Evolutionary conservation across 192 early-diverging fungal genomes (phyloP).

Genomic region (Coemansia sp.): DNA sequence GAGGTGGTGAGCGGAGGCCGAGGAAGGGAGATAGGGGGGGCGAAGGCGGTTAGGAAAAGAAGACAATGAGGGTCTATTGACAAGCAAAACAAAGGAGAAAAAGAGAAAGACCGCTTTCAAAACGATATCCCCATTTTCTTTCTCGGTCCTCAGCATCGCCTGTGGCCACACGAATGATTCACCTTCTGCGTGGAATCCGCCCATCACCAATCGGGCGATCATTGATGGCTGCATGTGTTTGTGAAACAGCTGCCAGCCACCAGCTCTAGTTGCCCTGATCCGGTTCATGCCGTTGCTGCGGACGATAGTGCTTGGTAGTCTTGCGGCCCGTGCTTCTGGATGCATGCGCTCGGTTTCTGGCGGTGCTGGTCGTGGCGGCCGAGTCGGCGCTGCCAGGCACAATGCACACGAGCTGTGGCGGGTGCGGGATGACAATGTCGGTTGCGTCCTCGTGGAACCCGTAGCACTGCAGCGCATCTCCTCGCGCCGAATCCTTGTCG

Average conservation of each 20-base stretch:
- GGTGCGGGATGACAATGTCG: constrained; percentile 52
- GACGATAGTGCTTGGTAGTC: neutral
- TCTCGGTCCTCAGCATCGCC: too few species aligned
- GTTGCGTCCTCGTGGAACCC: constrained; percentile 43
- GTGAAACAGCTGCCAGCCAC: neutral
- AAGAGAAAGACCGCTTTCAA: neutral
- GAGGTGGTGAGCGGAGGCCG: too few species aligned
- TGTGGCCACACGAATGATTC: neutral
- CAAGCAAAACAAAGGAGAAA: too few species aligned
- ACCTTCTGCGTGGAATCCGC: neutral
- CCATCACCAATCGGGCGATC: neutral
- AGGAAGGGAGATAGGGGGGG: too few species aligned
- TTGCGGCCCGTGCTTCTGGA: neutral
- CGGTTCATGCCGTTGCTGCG: neutral
- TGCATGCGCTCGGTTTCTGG: neutral
- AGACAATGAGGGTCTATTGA: too few species aligned
- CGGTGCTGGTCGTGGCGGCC: neutral
- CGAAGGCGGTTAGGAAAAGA: too few species aligned
- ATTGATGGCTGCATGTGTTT: neutral
- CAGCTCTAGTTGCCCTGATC: neutral
- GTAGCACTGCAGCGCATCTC: constrained; percentile 29
- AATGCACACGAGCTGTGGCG: constrained; percentile 29
- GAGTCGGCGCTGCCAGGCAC: constrained; percentile 14
- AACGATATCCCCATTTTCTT: too few species aligned
- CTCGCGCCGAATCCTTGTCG: neutral